phyloP scores from a whole-genome alignment of 345 rosid species.

The Angophora floribunda region DNA sequence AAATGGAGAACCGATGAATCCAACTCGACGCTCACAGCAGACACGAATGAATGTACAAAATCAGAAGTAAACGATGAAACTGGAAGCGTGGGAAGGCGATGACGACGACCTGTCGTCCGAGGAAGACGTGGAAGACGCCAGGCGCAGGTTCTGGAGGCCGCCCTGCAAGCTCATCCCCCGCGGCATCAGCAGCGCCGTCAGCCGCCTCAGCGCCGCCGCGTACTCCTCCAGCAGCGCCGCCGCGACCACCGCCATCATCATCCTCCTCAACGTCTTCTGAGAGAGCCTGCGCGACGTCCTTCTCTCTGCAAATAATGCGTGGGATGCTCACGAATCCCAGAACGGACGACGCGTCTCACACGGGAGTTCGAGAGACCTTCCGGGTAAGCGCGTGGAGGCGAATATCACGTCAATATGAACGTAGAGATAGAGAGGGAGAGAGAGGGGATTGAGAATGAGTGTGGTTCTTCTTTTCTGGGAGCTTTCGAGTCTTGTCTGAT shows the following conservation, averaged over 20 bases:
- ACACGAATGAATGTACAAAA: neutral
- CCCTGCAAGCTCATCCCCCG: neutral
- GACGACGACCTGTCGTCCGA: neutral
- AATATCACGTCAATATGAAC: neutral
- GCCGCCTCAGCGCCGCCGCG: conserved; percentile 34
- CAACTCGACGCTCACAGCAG: neutral
- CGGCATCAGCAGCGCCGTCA: conserved; percentile 22
- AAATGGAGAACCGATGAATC: neutral
- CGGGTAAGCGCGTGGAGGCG: neutral
- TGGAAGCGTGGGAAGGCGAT: neutral
- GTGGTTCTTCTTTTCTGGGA: neutral
- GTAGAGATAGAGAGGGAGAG: neutral
- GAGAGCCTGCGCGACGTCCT: neutral
- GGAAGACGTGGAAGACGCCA: neutral
- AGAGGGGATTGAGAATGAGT: neutral
- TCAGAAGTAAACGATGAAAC: conserved; percentile 25
- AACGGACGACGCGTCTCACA: neutral
- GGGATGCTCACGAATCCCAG: neutral
- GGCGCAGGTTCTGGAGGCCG: neutral
- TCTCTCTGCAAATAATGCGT: neutral
- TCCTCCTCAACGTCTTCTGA: neutral
- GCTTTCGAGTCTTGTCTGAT: neutral
- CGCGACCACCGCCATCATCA: conserved; percentile 39
- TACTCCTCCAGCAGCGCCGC: conserved; percentile 47
- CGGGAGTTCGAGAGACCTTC: neutral